phyloP scores from a whole-genome alignment of 306 rosid genomes.

The Cyclanthera cordifolia region DNA sequence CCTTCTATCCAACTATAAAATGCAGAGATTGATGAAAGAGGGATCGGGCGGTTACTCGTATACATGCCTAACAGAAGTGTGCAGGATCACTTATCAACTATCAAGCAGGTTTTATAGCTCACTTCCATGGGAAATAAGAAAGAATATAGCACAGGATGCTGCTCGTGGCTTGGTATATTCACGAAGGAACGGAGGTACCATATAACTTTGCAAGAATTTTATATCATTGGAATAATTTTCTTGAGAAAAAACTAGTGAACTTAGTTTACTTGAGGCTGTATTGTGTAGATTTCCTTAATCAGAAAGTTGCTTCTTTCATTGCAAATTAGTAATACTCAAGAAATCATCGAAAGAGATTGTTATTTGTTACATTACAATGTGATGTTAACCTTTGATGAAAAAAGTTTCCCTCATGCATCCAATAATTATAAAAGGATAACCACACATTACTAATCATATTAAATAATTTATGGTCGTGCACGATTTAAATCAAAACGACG shows the following conservation, averaged over 20 bases:
- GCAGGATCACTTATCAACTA: slow-evolving; percentile 41
- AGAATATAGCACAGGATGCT: slow-evolving; percentile 47
- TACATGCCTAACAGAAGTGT: slow-evolving; percentile 46
- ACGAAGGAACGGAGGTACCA: slow-evolving; percentile 61
- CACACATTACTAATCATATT: background rate
- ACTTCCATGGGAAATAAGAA: slow-evolving; percentile 40
- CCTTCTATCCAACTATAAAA: too few relatives aligned
- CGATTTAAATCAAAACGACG: background rate
- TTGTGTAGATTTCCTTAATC: background rate
- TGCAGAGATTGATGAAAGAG: too few relatives aligned
- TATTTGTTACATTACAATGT: too few relatives aligned
- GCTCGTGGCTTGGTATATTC: slow-evolving; percentile 52
- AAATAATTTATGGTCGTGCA: background rate
- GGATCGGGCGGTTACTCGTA: too few relatives aligned
- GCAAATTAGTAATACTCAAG: background rate
- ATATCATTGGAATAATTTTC: too few relatives aligned
- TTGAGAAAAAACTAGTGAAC: too few relatives aligned
- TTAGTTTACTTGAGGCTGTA: background rate
- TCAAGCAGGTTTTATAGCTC: slow-evolving; percentile 25
- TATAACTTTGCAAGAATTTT: background rate
- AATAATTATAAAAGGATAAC: background rate
- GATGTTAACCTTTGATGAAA: background rate
- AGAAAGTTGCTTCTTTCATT: background rate
- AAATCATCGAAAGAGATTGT: background rate
- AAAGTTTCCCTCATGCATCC: background rate